A percentile compares a stretch with the other conserved stretches of the same genome.
phyloP scores from a whole-genome alignment of 2,329 filamentous ascomycete species.

The Diaporthe citri region DNA sequence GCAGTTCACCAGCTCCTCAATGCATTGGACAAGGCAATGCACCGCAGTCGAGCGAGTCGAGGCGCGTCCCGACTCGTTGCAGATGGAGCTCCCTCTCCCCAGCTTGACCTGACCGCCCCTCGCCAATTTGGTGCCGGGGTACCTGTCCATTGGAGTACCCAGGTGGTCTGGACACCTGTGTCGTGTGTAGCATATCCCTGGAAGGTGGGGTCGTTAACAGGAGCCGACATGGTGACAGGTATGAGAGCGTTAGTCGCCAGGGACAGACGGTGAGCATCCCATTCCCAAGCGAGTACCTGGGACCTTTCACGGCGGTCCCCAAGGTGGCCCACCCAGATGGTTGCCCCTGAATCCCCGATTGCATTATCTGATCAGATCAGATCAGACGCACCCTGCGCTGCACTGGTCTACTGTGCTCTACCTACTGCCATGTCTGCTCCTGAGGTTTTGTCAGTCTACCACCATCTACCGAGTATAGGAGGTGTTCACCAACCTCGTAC shows the following conservation, averaged over 20 bases:
- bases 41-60: slow-evolving; percentile 6
- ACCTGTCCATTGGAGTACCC: not conserved
- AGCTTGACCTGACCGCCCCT: slow-evolving; percentile 24
- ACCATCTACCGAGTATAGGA: not conserved
- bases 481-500: not conserved
- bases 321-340: not conserved
- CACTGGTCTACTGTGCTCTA: not conserved
- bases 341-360: slow-evolving; percentile 1
- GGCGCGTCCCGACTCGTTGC: slow-evolving; percentile 14
- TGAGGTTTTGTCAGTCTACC: not conserved
- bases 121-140: slow-evolving; percentile 3
- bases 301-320: too few relatives aligned
- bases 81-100: slow-evolving; percentile 8
- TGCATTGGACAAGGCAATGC: not conserved
- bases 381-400: not conserved
- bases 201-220: slow-evolving; percentile 12
- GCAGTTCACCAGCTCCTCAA: slow-evolving; percentile 12
- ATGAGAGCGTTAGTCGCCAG: not conserved
- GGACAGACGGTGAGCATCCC: slow-evolving; percentile 23
- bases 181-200: not conserved
- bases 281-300: not conserved
- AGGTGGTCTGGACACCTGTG: too few relatives aligned
- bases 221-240: not conserved
- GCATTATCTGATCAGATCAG: slow-evolving; percentile 13
- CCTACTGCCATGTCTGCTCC: not conserved